Base-by-base conservation (phyloP, 2,329 filamentous ascomycete genomes). In the Grosmannia penicillata region DNA sequence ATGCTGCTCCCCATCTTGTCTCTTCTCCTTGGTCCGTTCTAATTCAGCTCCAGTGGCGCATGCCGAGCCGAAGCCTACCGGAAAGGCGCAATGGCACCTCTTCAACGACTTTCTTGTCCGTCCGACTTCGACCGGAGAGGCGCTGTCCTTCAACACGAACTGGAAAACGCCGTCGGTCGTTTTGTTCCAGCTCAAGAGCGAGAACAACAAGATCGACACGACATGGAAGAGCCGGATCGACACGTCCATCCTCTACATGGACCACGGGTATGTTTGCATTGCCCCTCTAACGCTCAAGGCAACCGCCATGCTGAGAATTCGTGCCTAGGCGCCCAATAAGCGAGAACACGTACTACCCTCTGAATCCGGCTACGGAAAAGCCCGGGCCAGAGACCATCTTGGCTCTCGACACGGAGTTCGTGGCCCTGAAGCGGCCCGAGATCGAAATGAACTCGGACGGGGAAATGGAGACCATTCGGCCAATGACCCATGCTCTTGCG, bases 91-190 rank as follows among this genome's bases (percentile, higher is more conserved):
- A 49, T 98, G 93, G 93, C 85, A 96, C 58, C 61, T 98, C 1
- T 95, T 98, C 63, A 98, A 98, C 49, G 91, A 98, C 58, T 98
- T 98, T 51, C 61, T 94, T 26, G 93, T 98, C 18, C 77, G 80
- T 9, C 74, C 94, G 14, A 74, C 78, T 24, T 71, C 74, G 22
- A 78, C 86, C 44, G 38, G 37, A 13, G 89, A 98, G 54, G 93
- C 89, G 1, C 65, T 96, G 15, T 77, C 80, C 19, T 98, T 96
- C 57, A 87, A 89, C 44, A 75, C 85, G 4, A 71, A 77, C 15
- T 98, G 91, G 91, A 98, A 96, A 61, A 68, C 85, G 36, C 91
- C 91, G 1, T 86, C 84, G 11, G 80, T 96, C 6, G 62, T 98
- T 38, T 70, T 83, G 5, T 98, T 83, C 58, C 91, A 98, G 55